Base-by-base conservation (phyloP, 2,329 filamentous ascomycete genomes). In the Nemania abortiva region DNA sequence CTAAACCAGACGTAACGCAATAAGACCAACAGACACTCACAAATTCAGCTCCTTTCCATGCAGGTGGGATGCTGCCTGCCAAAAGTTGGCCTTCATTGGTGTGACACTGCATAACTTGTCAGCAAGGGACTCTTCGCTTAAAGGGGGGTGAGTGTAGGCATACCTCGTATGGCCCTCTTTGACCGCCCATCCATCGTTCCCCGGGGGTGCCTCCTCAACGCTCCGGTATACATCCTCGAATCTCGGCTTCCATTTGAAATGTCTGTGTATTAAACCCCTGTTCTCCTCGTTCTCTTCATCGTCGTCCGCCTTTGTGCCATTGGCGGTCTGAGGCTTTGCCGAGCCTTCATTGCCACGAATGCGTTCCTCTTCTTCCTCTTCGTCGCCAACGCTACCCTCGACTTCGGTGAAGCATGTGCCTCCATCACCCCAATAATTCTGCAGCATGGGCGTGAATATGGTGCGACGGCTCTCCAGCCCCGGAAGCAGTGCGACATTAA, bases 131-230 rank as follows among this genome's bases (percentile, higher is more conserved):
- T 2, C 47, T 27, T 24, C 10, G 5, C 37, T n/a, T 42, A 11
- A 11, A 11, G 13, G 22, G 54, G 47, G 20, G 34, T 52, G 20
- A 11, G 49, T 37, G 7, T 31, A 34, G 81, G 10, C 84, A 75
- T 82, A 93, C 92, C 93, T 96, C 13, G 95, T 97, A 80, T 91
- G 89, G 31, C 94, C 93, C 78, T 97, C 90, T 79, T 92, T 92
- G 27, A 99, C 93, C 42, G 91, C 91, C 94, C 95, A 98, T 6
- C 95, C 96, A 81, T 99, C 96, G 77, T 94, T 97, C 3, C 94
- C 94, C 3, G 93, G 92, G 37, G 85, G 84, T 47, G 91, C 90
- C 72, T 91, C 88, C 74, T 94, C 89, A n/a, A 98, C 94, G 73
- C 92, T 95, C 78, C 92, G 89, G 80, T 94, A 94, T 2, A 98